A percentile compares a stretch with the other conserved stretches of the same genome.
Evolutionary conservation across 176 grass and related monocot genomes (phyloP).

Genomic region (Coix lacrymajobi): DNA sequence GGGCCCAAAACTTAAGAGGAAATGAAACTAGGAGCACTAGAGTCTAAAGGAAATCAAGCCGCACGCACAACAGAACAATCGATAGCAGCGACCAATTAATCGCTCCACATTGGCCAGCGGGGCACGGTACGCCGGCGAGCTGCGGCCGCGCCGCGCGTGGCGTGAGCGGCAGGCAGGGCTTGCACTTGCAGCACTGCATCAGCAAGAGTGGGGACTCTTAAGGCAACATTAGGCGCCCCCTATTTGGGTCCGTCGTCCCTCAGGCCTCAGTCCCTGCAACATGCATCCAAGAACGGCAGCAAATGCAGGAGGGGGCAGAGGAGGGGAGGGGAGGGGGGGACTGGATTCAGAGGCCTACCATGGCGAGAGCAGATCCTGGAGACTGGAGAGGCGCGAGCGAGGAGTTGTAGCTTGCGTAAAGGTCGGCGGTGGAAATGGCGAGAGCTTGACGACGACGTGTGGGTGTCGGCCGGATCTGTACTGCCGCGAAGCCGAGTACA

Average conservation of each 20-base stretch:
- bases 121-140: too few relatives aligned
- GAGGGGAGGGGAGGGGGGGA: neutral
- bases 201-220: neutral
- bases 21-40: neutral
- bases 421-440: neutral
- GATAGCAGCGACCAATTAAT: neutral
- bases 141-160: too few relatives aligned
- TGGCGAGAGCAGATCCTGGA: neutral
- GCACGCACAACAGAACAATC: neutral
- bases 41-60: neutral
- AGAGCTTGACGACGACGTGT: constrained; percentile 1
- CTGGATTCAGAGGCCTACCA: constrained; percentile 23
- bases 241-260: neutral
- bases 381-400: neutral
- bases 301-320: neutral
- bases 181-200: neutral
- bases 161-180: neutral
- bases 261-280: neutral
- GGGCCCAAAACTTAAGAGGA: neutral
- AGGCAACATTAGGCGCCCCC: neutral
- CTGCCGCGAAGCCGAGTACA: constrained; percentile 1
- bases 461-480: constrained; percentile 34
- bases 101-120: neutral
- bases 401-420: neutral
- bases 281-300: neutral